Evolutionary conservation across 257 asterid genomes (phyloP).

Genomic region (Thymus mandschuricus): DNA sequence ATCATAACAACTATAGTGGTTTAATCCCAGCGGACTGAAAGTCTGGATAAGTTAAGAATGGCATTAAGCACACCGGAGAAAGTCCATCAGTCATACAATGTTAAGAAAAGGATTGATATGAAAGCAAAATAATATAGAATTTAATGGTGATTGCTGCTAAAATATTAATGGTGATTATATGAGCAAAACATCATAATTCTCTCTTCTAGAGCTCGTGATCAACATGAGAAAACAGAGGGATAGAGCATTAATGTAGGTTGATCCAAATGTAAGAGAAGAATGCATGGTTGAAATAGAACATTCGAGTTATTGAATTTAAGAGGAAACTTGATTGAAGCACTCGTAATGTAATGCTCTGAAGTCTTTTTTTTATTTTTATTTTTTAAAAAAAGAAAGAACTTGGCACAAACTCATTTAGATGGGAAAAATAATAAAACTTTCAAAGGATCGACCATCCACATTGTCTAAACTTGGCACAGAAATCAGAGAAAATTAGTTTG

Average conservation of each 20-base stretch:
- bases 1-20: constrained; percentile 92
- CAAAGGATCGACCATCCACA: no score
- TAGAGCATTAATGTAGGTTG: neutral
- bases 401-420: no score
- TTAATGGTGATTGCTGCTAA: neutral
- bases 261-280: neutral
- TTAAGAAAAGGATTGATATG: neutral
- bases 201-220: neutral
- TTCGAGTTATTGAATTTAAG: no score
- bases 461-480: neutral
- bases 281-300: no score
- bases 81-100: neutral
- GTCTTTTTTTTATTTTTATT: no score
- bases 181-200: neutral
- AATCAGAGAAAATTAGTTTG: neutral
- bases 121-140: constrained; percentile 4
- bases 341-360: no score
- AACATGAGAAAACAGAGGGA: neutral
- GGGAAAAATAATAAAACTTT: no score
- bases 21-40: constrained; percentile 95
- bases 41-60: constrained; percentile 48
- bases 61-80: neutral
- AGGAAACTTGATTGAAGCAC: no score
- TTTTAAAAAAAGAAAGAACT: no score
- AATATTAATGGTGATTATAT: neutral